These are phyloP conservation scores for Mytilinidion resinicola DNA, from an alignment of 495 filamentous ascomycete species.

Conservation along the genomic window DNA sequence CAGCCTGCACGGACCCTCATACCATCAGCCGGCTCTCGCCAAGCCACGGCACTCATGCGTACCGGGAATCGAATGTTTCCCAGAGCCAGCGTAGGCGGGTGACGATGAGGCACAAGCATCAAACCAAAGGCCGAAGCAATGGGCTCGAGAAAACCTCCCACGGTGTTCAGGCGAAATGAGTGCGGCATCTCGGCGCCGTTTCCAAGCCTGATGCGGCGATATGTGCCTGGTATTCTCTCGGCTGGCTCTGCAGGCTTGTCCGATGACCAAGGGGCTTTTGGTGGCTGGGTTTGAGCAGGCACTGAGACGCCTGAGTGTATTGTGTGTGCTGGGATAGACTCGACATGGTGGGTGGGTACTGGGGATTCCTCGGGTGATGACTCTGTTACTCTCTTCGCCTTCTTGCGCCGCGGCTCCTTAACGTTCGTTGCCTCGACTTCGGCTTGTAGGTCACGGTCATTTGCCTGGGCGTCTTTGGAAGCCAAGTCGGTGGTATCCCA, in stretches of 20 bases:
- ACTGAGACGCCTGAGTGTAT: constrained; percentile 19
- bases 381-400: constrained; percentile 17
- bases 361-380: neutral
- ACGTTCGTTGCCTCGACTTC: neutral
- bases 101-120: constrained; percentile 47
- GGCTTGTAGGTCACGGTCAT: neutral
- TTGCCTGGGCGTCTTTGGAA: constrained; percentile 2
- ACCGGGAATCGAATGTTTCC: constrained; percentile 48
- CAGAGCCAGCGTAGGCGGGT: constrained; percentile 29
- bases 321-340: neutral
- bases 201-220: constrained; percentile 48
- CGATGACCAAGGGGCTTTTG: constrained; percentile 14
- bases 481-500: constrained; percentile 57
- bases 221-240: constrained; percentile 23
- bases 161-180: constrained; percentile 61
- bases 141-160: constrained; percentile 70
- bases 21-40: constrained; percentile 60
- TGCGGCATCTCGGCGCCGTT: constrained; percentile 68
- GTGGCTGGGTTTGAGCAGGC: constrained; percentile 13
- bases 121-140: constrained; percentile 74
- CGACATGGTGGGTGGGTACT: neutral
- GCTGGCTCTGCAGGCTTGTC: neutral
- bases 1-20: constrained; percentile 62
- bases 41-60: constrained; percentile 52
- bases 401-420: constrained; percentile 29